phyloP scores from a whole-genome alignment of 306 rosid species.

The Astragalus membranaceus region DNA sequence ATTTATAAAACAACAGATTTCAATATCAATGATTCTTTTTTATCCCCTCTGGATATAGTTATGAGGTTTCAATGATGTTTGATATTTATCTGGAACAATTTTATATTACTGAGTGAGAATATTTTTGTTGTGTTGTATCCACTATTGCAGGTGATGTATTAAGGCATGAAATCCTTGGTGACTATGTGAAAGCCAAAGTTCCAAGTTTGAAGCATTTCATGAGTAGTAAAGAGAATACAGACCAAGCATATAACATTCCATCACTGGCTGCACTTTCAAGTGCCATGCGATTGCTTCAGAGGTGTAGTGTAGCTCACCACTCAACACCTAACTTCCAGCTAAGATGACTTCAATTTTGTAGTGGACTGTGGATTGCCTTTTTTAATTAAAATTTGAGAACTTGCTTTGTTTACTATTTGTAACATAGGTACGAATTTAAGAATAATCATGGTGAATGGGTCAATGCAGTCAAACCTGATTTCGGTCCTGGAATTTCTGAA shows the following conservation, averaged over 20 bases:
- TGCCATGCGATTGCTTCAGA: conserved; percentile 61
- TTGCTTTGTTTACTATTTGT: conserved; percentile 1
- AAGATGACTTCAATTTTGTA: conserved; percentile 3
- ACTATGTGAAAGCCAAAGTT: conserved; percentile 57
- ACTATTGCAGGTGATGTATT: conserved; percentile 48
- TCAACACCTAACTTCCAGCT: neutral
- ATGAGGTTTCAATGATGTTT: no score
- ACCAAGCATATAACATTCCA: conserved; percentile 50
- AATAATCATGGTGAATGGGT: conserved; percentile 81
- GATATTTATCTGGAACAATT: neutral
- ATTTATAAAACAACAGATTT: no score
- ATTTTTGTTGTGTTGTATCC: neutral
- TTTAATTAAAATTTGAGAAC: neutral
- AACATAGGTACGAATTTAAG: conserved; percentile 69
- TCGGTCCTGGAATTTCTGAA: conserved; percentile 80
- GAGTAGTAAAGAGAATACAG: conserved; percentile 29
- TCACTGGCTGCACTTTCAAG: conserved; percentile 79
- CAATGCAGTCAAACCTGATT: conserved; percentile 48
- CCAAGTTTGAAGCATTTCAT: conserved; percentile 64
- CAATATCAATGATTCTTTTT: no score
- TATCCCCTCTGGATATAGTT: no score
- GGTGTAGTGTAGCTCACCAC: conserved; percentile 39
- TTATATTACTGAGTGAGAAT: neutral
- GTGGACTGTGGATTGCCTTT: neutral
- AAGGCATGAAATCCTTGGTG: conserved; percentile 60